Evolutionary conservation across 352 stramenopile genomes (phyloP).

Genomic region (Phytophthora pistaciae): DNA sequence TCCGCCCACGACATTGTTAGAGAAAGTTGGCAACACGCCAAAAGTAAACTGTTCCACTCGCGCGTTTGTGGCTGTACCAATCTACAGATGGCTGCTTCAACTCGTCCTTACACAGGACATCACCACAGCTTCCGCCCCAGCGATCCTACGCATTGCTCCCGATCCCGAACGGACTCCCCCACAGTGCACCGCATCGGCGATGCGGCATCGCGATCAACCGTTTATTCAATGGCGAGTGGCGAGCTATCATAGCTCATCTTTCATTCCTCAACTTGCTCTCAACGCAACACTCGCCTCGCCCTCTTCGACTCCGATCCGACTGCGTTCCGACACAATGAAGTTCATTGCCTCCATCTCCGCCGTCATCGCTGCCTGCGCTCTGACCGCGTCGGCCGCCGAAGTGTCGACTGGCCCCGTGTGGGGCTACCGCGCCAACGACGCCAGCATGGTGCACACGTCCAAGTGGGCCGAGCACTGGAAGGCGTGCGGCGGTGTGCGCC

Average conservation of each 20-base stretch:
- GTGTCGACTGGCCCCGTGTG: slow-evolving; percentile 11
- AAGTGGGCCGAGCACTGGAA: slow-evolving; percentile 34
- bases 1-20: background rate
- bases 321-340: slow-evolving; percentile 13
- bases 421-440: slow-evolving; percentile 31
- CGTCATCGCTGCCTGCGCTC: slow-evolving; percentile 11
- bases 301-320: background rate
- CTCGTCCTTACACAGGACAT: background rate
- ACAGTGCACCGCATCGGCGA: background rate
- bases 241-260: background rate
- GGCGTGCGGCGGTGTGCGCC: slow-evolving; percentile 25
- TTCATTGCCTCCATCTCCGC: slow-evolving; percentile 11
- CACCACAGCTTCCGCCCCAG: background rate
- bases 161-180: background rate
- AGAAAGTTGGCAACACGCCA: background rate
- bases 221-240: background rate
- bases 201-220: background rate
- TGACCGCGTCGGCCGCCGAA: slow-evolving; percentile 9
- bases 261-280: slow-evolving; percentile 20
- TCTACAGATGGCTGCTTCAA: background rate
- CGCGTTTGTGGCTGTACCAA: background rate
- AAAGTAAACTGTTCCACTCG: background rate
- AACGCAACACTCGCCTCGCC: slow-evolving; percentile 3
- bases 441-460: slow-evolving; percentile 20
- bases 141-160: background rate